These are phyloP conservation scores for Ceriops decandra DNA, from an alignment of 345 rosid genomes.

Conservation along the genomic window DNA sequence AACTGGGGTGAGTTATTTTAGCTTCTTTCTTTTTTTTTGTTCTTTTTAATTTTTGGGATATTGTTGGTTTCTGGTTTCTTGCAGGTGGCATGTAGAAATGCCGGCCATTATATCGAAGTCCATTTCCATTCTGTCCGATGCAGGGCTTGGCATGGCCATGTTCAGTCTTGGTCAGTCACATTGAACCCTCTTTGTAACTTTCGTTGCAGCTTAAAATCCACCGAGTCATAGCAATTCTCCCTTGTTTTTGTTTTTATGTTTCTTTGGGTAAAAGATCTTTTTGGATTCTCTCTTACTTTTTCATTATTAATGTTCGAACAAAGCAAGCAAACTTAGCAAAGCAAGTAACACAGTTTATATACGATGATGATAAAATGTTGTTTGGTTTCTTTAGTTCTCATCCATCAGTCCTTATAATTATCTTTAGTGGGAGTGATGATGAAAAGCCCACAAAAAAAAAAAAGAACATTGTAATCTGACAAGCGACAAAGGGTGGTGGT, in stretches of 20 bases:
- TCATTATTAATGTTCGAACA: slow-evolving; percentile 34
- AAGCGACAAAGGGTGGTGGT: slow-evolving; percentile 9
- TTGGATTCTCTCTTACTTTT: slow-evolving; percentile 19
- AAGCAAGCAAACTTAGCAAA: slow-evolving; percentile 24
- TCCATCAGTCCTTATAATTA: background rate
- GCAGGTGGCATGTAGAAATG: slow-evolving; percentile 93
- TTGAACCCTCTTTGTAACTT: background rate
- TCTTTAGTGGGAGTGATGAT: slow-evolving; percentile 14
- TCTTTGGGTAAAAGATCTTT: slow-evolving; percentile 8
- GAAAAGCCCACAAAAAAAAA: slow-evolving; percentile 1
- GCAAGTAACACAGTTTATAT: slow-evolving; percentile 19
- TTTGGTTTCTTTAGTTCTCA: slow-evolving; percentile 1
- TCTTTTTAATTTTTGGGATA: background rate
- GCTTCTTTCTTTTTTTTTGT: background rate
- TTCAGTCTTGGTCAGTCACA: slow-evolving; percentile 96
- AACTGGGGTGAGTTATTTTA: slow-evolving; percentile 9
- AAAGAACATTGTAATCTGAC: slow-evolving; percentile 7
- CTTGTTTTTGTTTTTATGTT: background rate
- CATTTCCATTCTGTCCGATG: slow-evolving; percentile 97
- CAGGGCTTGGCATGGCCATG: slow-evolving; percentile 99
- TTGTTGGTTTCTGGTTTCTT: slow-evolving; percentile 9
- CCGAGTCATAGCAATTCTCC: background rate
- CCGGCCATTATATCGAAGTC: slow-evolving; percentile 94
- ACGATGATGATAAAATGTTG: slow-evolving; percentile 24
- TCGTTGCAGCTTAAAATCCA: background rate